Percentiles rank a stretch among this genome's conserved stretches.
Conservation (phyloP, 2,329 filamentous ascomycete species). For the Malbranchea zuffiana region DNA sequence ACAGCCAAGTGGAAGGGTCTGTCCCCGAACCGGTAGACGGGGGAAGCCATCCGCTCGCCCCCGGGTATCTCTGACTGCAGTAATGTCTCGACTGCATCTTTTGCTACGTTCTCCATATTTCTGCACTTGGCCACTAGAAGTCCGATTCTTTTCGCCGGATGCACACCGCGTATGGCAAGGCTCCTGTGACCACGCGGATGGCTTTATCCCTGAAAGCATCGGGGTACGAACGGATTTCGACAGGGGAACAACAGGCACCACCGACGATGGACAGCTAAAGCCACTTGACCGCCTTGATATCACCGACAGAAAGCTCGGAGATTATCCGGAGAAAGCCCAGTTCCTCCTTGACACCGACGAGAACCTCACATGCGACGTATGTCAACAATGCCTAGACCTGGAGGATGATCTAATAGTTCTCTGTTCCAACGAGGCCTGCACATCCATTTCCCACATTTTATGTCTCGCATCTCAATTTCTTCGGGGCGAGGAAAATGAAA, state of each 20-base stretch:
- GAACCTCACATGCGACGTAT: conserved; percentile 40
- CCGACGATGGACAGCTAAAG: conserved; percentile 24
- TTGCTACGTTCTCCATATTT: conserved; percentile 73
- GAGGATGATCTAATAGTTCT: conserved; percentile 37
- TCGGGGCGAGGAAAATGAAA: conserved; percentile 26
- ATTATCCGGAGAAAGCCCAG: conserved; percentile 43
- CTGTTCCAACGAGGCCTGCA: conserved; percentile 42
- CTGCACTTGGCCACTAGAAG: conserved; percentile 64
- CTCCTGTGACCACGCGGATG: conserved; percentile 43
- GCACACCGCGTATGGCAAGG: conserved; percentile 58
- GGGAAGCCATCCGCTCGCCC: conserved; percentile 47
- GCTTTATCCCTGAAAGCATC: conserved; percentile 40
- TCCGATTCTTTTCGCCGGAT: conserved; percentile 67
- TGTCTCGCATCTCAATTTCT: conserved; percentile 47
- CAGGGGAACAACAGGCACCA: conserved; percentile 12
- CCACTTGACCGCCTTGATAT: conserved; percentile 39
- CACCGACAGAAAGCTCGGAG: conserved; percentile 41
- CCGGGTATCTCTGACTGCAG: conserved; percentile 50
- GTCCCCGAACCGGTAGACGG: conserved; percentile 30
- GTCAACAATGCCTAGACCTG: conserved; percentile 31
- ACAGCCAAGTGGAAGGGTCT: conserved; percentile 22
- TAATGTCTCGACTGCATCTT: conserved; percentile 70
- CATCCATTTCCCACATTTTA: conserved; percentile 42
- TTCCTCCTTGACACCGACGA: conserved; percentile 31
- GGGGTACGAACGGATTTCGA: conserved; percentile 45